phyloP scores from a whole-genome alignment of 768 basidiomycete species.

The Mycena epipterygia region DNA sequence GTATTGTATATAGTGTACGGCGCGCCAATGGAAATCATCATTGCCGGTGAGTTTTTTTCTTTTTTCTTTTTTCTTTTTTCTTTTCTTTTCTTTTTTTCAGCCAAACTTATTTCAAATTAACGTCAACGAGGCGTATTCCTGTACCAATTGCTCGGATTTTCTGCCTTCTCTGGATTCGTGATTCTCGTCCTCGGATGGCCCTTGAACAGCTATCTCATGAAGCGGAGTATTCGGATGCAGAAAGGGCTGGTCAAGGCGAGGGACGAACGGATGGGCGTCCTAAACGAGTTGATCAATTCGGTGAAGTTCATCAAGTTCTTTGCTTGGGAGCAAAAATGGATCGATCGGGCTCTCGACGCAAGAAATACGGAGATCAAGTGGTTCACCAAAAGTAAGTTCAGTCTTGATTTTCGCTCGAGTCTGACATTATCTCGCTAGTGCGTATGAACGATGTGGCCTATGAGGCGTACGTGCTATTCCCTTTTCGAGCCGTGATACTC shows the following conservation, averaged over 20 bases:
- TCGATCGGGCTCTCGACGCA: slow-evolving; percentile 71
- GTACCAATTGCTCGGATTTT: slow-evolving; percentile 62
- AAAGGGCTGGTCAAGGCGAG: slow-evolving; percentile 71
- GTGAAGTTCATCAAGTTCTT: slow-evolving; percentile 89
- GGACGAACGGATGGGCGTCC: slow-evolving; percentile 83
- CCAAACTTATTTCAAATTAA: no score
- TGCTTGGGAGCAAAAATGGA: slow-evolving; percentile 85
- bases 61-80: no score
- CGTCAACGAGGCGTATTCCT: no score
- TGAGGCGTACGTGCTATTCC: no score
- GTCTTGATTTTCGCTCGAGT: no score
- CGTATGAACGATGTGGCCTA: no score
- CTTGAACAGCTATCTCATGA: slow-evolving; percentile 74
- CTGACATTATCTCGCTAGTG: no score
- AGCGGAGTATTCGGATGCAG: slow-evolving; percentile 69
- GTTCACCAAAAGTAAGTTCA: slow-evolving; percentile 76
- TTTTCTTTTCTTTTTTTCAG: no score
- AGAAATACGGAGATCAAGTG: slow-evolving; percentile 80
- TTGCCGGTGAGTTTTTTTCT: no score
- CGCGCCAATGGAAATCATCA: no score
- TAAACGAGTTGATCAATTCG: slow-evolving; percentile 83
- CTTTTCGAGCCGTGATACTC: no score
- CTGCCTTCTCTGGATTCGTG: slow-evolving; percentile 85
- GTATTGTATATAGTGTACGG: no score
- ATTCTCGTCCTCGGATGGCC: slow-evolving; percentile 76